These are phyloP conservation scores for Phylloporus sp. DNA, from an alignment of 768 basidiomycete species.

Conservation along the genomic window DNA sequence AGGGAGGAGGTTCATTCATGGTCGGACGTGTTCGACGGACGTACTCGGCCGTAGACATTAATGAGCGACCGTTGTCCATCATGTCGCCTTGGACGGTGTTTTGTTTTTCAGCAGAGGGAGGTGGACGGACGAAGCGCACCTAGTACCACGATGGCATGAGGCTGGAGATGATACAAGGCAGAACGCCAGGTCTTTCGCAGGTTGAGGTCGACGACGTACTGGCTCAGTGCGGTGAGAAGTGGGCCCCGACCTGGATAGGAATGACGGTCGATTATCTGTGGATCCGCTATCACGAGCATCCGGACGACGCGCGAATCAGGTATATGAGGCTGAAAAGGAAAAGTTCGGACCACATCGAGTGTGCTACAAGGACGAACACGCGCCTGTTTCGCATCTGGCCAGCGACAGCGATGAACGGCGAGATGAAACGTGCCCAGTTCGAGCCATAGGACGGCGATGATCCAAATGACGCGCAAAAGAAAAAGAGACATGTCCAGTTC, in stretches of 20 bases:
- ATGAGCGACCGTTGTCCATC: slow-evolving; percentile 78
- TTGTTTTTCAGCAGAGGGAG: neutral
- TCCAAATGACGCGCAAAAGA: slow-evolving; percentile 62
- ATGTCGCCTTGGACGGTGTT: slow-evolving; percentile 50
- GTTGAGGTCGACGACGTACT: slow-evolving; percentile 72
- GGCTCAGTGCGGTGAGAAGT: slow-evolving; percentile 54
- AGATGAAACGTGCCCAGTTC: slow-evolving; percentile 57
- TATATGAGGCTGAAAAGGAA: slow-evolving; percentile 15
- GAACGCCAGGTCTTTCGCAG: slow-evolving; percentile 81
- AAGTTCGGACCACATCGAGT: too few relatives aligned
- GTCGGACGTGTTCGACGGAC: slow-evolving; percentile 27
- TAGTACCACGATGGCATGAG: slow-evolving; percentile 74
- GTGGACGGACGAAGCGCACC: slow-evolving; percentile 35
- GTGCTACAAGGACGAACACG: slow-evolving; percentile 19
- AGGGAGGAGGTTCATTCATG: slow-evolving; percentile 6
- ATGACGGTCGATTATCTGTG: slow-evolving; percentile 73
- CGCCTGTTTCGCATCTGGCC: slow-evolving; percentile 50
- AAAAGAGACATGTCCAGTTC: too few relatives aligned
- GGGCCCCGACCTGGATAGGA: slow-evolving; percentile 63
- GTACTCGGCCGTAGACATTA: slow-evolving; percentile 64
- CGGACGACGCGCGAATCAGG: slow-evolving; percentile 24
- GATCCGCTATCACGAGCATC: slow-evolving; percentile 78
- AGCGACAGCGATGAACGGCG: slow-evolving; percentile 46
- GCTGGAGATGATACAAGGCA: slow-evolving; percentile 45
- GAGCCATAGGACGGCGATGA: slow-evolving; percentile 60